Percentiles rank a stretch among this genome's conserved stretches.
Evolutionary conservation across 225 moss, liverwort and hornwort species (phyloP).

Genomic region (Polytrichum commune): DNA sequence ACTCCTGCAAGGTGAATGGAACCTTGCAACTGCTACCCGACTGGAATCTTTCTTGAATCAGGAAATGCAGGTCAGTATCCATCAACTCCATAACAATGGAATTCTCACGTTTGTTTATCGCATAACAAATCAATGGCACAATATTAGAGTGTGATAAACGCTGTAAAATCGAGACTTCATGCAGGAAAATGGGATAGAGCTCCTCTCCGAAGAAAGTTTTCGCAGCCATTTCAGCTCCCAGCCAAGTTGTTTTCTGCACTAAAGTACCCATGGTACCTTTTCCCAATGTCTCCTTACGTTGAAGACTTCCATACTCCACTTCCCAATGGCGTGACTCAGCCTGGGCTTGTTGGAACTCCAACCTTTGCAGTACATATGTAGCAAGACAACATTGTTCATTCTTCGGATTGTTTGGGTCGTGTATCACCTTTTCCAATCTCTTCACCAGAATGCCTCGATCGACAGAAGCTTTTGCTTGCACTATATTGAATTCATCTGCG

Average conservation of each 20-base stretch:
- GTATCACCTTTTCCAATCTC: background rate
- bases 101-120: background rate
- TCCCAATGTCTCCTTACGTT: background rate
- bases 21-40: background rate
- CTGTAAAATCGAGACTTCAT: background rate
- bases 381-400: background rate
- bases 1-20: background rate
- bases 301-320: background rate
- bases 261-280: background rate
- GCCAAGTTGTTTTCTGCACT: constrained; percentile 3
- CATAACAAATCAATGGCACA: background rate
- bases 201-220: background rate
- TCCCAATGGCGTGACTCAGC: background rate
- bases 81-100: constrained; percentile 5
- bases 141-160: background rate
- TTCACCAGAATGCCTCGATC: background rate
- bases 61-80: background rate
- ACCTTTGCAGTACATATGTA: background rate
- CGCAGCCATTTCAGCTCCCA: background rate
- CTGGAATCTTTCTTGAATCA: background rate
- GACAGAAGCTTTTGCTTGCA: background rate
- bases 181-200: background rate
- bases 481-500: background rate
- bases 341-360: background rate
- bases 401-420: background rate